Conservation (phyloP, 2,329 filamentous ascomycete genomes). For the Colletotrichum salicis region DNA sequence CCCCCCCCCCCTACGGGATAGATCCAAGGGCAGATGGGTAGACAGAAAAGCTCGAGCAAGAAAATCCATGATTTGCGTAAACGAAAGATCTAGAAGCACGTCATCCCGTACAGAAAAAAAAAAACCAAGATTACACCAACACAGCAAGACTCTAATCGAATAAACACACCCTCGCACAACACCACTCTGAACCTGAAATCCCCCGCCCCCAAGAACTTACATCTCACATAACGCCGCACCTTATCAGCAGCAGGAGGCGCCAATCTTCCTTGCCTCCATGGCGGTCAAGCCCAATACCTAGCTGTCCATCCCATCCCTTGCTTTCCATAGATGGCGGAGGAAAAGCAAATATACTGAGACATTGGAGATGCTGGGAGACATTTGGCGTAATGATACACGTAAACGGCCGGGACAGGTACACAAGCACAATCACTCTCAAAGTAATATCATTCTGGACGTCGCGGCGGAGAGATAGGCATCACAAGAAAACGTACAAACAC, state of each 20-base stretch:
- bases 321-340: neutral
- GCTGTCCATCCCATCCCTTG: neutral
- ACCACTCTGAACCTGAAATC: neutral
- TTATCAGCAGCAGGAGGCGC: neutral
- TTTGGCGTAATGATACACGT: neutral
- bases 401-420: constrained; percentile 7
- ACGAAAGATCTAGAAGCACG: neutral
- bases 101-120: neutral
- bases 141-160: neutral
- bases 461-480: neutral
- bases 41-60: neutral
- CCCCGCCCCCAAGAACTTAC: neutral
- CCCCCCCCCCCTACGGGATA: no score
- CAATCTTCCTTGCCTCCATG: constrained; percentile 13
- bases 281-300: constrained; percentile 19
- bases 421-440: neutral
- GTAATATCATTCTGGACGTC: no score
- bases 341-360: constrained; percentile 16
- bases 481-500: neutral
- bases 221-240: neutral
- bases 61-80: neutral
- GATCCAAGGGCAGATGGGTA: no score
- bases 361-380: constrained; percentile 14
- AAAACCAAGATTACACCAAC: no score
- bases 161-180: neutral